A percentile compares a stretch with the other conserved stretches of the same genome.
Conservation (phyloP, 1,284 basidiomycete genomes). For the Cryptococcus sp. region DNA sequence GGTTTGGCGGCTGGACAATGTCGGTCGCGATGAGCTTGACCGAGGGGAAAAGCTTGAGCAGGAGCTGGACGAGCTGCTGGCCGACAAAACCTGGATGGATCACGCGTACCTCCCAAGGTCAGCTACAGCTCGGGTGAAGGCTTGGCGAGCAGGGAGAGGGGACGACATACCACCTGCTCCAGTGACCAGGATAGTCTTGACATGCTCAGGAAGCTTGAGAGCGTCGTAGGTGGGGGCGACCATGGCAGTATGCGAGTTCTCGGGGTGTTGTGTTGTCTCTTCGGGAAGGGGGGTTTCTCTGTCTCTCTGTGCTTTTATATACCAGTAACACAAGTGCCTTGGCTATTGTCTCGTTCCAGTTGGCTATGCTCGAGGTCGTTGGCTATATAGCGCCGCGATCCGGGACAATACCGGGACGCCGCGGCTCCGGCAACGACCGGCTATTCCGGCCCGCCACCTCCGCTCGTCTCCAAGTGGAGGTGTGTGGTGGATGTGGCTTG, state of each 20-base stretch:
- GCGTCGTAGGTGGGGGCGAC: constrained; percentile 40
- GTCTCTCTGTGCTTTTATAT: too few relatives aligned
- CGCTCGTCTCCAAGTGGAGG: too few relatives aligned
- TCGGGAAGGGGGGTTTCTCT: too few relatives aligned
- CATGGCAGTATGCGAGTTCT: constrained; percentile 11
- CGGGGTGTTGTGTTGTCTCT: too few relatives aligned
- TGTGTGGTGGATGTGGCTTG: too few relatives aligned
- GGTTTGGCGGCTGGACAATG: constrained; percentile 55
- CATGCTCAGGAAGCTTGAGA: constrained; percentile 45
- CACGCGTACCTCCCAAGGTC: neutral
- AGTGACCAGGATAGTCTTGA: constrained; percentile 57
- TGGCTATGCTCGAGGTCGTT: too few relatives aligned
- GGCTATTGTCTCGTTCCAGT: too few relatives aligned
- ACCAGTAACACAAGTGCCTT: too few relatives aligned
- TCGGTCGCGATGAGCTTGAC: constrained; percentile 59
- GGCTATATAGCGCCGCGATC: too few relatives aligned
- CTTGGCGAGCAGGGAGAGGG: neutral
- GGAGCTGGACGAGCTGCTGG: constrained; percentile 44
- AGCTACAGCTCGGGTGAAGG: neutral
- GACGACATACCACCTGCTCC: constrained; percentile 55
- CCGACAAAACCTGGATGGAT: constrained; percentile 46
- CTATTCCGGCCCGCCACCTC: too few relatives aligned
- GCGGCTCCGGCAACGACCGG: too few relatives aligned
- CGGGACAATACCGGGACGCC: too few relatives aligned
- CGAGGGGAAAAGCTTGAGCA: constrained; percentile 53